Base-by-base conservation (phyloP, 352 stramenopile genomes). In the Globisporangium cederbergense region DNA sequence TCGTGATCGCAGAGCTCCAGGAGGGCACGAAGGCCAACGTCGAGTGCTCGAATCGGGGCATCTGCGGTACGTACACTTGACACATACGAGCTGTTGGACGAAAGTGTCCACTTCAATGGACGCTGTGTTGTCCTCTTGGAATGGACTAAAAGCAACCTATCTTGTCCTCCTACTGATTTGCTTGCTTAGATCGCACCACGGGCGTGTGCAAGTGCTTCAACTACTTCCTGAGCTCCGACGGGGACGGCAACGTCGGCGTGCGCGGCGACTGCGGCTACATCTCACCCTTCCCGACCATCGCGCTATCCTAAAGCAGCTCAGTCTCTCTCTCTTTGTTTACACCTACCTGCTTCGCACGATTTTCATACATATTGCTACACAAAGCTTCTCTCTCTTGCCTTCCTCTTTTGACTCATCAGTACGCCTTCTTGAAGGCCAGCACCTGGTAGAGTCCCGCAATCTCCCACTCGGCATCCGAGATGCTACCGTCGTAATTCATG, bases 211-310 rank as follows among this genome's bases (percentile, higher is more conserved):
- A 71, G 47, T 95, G 87, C 72, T 95, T 83, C 68, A 65, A 78
- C 53, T 85, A 85, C 60, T 95, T 90, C 71, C 65, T 86, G 45
- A 89, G 76, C 68, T 93, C 82, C 4, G 79, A 95, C 45, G 85
- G 87, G 32, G 72, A 75, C 56, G 91, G 88, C 16, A 85, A 82
- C 40, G 64, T 81, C 30, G 93, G 92, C 16, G 79, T 77, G 36
- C 81, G 91, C 20, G 95, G 93, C 45, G 94, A 98, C 72, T 98
- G 95, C 71, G 91, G 94, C 11, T 96, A 95, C 68, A 69, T 87
- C 14, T 81, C 86, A 10, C 81, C 82, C 11, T 93, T 90, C 58
- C 77, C 77, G 34, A 86, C 59, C 52, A 65, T 80, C 9, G 49
- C 76, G 38, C 67, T 84, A 6, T 73, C 76, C 2, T 80, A 52